Evolutionary conservation across 2,329 filamentous ascomycete genomes (phyloP).

Genomic region (Periconia sp.): DNA sequence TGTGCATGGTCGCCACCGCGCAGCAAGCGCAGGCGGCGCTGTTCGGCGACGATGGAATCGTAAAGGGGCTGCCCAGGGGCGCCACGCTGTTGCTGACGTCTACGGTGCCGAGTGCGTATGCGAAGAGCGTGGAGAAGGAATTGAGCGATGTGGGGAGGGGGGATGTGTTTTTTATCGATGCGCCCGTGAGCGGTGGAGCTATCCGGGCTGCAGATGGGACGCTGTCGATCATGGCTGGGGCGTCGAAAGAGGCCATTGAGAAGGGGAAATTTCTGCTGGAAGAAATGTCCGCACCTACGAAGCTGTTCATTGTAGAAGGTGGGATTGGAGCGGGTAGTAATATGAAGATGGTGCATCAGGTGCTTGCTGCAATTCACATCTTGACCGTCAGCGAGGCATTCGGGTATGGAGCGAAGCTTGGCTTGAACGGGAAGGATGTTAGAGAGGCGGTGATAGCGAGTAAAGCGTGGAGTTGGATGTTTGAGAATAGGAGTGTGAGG

Average conservation of each 20-base stretch:
- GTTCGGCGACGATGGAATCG: slow-evolving; percentile 62
- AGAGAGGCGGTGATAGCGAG: slow-evolving; percentile 56
- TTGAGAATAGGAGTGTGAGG: slow-evolving; percentile 61
- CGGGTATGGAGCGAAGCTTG: slow-evolving; percentile 61
- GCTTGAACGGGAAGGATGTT: slow-evolving; percentile 58
- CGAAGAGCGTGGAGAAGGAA: slow-evolving; percentile 64
- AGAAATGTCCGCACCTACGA: slow-evolving; percentile 65
- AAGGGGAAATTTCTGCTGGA: slow-evolving; percentile 65
- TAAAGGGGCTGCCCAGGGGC: slow-evolving; percentile 59
- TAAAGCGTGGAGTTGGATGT: slow-evolving; percentile 60
- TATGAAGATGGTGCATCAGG: slow-evolving; percentile 65
- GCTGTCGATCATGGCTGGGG: slow-evolving; percentile 76
- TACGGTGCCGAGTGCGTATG: slow-evolving; percentile 72
- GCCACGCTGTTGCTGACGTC: slow-evolving; percentile 71
- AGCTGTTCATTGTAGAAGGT: slow-evolving; percentile 63
- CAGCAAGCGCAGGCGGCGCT: slow-evolving; percentile 71
- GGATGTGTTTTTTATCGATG: slow-evolving; percentile 73
- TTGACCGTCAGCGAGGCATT: slow-evolving; percentile 62
- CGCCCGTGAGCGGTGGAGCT: slow-evolving; percentile 75
- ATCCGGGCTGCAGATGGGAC: slow-evolving; percentile 73
- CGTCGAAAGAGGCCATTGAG: slow-evolving; percentile 61
- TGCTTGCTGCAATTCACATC: slow-evolving; percentile 65
- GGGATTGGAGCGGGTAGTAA: slow-evolving; percentile 61
- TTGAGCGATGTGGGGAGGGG: slow-evolving; percentile 61
- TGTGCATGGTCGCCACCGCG: slow-evolving; percentile 79